phyloP scores from a whole-genome alignment of 495 filamentous ascomycete species.

The Penicillium dipodomyicola region DNA sequence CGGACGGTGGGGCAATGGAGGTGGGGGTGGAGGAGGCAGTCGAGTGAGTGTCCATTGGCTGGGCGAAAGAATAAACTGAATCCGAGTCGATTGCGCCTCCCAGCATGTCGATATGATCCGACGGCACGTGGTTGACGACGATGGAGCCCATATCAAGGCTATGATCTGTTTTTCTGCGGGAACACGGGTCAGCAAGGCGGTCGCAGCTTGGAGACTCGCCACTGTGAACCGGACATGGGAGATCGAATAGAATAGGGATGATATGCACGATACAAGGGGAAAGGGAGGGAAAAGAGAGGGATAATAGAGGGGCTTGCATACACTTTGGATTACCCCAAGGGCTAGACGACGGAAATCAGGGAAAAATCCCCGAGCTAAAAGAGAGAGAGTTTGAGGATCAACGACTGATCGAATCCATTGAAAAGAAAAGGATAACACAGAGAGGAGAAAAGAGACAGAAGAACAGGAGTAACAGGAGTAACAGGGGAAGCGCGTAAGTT shows the following conservation, averaged over 20 bases:
- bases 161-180: constrained; percentile 11
- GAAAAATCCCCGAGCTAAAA: constrained; percentile 12
- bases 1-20: constrained; percentile 43
- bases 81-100: constrained; percentile 46
- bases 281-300: background rate
- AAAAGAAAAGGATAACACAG: constrained; percentile 6
- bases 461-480: background rate
- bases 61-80: constrained; percentile 34
- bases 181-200: constrained; percentile 17
- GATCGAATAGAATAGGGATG: constrained; percentile 1
- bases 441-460: background rate
- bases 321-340: constrained; percentile 1
- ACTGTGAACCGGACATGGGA: background rate
- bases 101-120: constrained; percentile 48
- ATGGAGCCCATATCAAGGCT: constrained; percentile 46
- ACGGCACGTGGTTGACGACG: constrained; percentile 45
- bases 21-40: constrained; percentile 42
- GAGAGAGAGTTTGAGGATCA: constrained; percentile 13
- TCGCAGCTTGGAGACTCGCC: constrained; percentile 20
- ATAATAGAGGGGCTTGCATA: constrained; percentile 9
- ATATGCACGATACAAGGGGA: background rate
- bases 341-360: constrained; percentile 16
- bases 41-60: constrained; percentile 26
- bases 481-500: constrained; percentile 18
- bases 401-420: constrained; percentile 15